These are phyloP conservation scores for Vigna angularis DNA, from an alignment of 306 rosid species.

Conservation along the genomic window DNA sequence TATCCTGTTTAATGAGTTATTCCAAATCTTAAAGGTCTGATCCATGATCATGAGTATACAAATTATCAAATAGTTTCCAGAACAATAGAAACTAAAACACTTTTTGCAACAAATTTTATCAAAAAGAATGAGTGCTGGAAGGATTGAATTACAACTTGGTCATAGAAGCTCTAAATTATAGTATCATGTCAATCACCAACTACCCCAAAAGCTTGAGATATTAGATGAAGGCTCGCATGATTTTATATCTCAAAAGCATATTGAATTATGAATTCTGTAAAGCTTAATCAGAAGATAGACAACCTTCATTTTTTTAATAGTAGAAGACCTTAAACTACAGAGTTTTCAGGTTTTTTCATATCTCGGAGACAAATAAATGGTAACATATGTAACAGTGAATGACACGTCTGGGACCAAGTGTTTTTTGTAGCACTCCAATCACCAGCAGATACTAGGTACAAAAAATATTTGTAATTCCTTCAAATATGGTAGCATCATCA, in stretches of 20 bases:
- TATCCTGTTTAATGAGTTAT: slow-evolving; percentile 4
- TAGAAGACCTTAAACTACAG: slow-evolving; percentile 4
- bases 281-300: not conserved
- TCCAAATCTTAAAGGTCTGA: slow-evolving; percentile 10
- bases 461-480: slow-evolving; percentile 14
- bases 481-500: not conserved
- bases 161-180: not conserved
- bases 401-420: not conserved
- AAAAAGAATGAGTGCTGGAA: not conserved
- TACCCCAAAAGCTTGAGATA: slow-evolving; percentile 8
- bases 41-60: not conserved
- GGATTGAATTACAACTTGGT: not conserved
- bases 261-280: slow-evolving; percentile 2
- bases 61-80: slow-evolving; percentile 11
- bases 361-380: not conserved
- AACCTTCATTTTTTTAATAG: too few relatives aligned
- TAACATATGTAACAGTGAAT: not conserved
- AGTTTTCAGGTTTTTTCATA: not conserved
- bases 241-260: not conserved
- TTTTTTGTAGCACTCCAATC: not conserved
- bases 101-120: not conserved
- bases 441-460: not conserved
- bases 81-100: slow-evolving; percentile 4
- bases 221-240: not conserved
- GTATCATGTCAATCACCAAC: slow-evolving; percentile 12